Base-by-base conservation (phyloP, 192 early-diverging fungal genomes). In the Linnemannia exigua region DNA sequence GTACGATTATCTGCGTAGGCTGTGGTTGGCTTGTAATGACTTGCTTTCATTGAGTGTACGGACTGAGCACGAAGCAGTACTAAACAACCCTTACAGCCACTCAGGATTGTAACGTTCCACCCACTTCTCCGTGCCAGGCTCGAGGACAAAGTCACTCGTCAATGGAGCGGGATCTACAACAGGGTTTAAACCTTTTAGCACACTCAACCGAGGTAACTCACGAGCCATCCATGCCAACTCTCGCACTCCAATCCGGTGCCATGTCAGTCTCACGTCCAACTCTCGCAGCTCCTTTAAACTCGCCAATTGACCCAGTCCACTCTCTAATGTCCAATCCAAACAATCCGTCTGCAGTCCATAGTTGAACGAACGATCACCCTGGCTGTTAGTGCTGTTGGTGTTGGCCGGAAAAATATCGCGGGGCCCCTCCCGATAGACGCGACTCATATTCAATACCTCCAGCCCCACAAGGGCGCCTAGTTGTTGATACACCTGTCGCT, bases 271-370 rank as follows among this genome's bases (percentile, higher is more conserved):
- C 28, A 63, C n/a, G 31, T 63, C 58, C 22, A 63, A n/a, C 58
- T 63, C 58, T 9, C 58, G 58, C 25, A 63, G 28, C 14, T 63
- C 58, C 28, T 63, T 63, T 25, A 63, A 63, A 63, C 58, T 31
- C 28, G 58, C n/a, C 28, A 63, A 14, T 25, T 63, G 58, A 11
- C 58, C 58, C 28, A 63, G 28, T 14, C 58, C 58, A 31, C 58
- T 63, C 58, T 63, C 58, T 14, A 63, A 25, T 14, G 58, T 63
- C 58, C 58, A 63, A 63, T 63, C 58, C 25, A 63, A 25, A 63
- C 58, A 33, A 31, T 63, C 58, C 9, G 58, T 63, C 28, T 63
- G 58, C 25, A 63, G 58, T 11, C 58, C 58, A 28, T n/a, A 31
- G 58, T 63, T 63, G 25, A 63, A 33, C 28, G 14, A 63, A 14